These are phyloP conservation scores for Acacia confusa DNA, from an alignment of 306 rosid genomes.

Conservation along the genomic window DNA sequence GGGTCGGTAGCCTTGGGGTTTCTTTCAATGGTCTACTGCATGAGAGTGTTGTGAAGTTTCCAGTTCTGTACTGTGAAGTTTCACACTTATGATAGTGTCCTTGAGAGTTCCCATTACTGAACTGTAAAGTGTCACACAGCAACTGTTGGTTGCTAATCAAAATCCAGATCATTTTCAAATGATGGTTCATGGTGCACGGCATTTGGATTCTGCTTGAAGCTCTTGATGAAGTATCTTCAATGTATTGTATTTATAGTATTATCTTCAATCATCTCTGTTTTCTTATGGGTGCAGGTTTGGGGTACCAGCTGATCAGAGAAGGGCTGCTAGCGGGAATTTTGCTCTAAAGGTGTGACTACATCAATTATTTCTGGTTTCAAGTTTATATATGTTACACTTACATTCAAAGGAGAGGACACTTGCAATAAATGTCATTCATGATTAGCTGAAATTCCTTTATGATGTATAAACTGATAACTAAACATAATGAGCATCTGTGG, in stretches of 20 bases:
- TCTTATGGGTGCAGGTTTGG: constrained; percentile 60
- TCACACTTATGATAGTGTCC: constrained; percentile 1
- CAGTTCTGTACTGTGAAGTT: constrained; percentile 13
- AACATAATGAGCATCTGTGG: background rate
- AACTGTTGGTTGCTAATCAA: constrained; percentile 32
- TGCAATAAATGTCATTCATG: background rate
- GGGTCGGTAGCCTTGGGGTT: constrained; percentile 26
- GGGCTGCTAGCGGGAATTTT: constrained; percentile 49
- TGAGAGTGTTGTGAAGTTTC: constrained; percentile 1
- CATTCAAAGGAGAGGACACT: background rate
- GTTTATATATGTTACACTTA: constrained; percentile 4
- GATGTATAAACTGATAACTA: background rate
- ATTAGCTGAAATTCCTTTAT: background rate
- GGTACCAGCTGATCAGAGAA: constrained; percentile 55
- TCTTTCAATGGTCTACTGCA: constrained; percentile 30
- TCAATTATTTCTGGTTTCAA: constrained; percentile 16
- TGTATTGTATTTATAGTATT: constrained; percentile 9
- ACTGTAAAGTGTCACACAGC: constrained; percentile 6
- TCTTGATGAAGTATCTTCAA: constrained; percentile 19
- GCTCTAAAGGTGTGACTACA: constrained; percentile 51
- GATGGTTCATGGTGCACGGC: constrained; percentile 29
- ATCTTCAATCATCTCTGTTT: constrained; percentile 28
- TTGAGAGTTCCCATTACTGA: constrained; percentile 16
- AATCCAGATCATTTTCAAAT: constrained; percentile 31
- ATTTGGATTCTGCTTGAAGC: constrained; percentile 24